These are phyloP conservation scores for Clarkia xantiana DNA, from an alignment of 345 rosid species.

Conservation along the genomic window DNA sequence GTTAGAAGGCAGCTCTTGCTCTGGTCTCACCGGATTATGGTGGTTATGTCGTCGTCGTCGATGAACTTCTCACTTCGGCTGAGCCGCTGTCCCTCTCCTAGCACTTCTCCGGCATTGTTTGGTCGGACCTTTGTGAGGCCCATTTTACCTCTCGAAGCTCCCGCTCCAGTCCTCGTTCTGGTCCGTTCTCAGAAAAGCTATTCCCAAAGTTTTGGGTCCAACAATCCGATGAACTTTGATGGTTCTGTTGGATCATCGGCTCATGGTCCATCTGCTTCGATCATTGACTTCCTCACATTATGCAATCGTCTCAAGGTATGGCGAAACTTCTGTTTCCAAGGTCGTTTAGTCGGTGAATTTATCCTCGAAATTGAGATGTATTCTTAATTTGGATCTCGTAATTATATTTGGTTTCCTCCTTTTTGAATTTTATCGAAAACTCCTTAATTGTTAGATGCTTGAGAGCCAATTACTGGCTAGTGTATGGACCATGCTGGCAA, in stretches of 20 bases:
- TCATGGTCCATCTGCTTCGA: constrained; percentile 26
- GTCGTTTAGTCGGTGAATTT: neutral
- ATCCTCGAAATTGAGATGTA: neutral
- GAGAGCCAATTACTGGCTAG: too few species aligned
- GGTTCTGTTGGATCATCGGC: constrained; percentile 11
- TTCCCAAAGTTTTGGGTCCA: constrained; percentile 20
- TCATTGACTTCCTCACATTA: constrained; percentile 75
- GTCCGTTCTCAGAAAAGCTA: constrained; percentile 29
- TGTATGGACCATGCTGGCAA: too few species aligned
- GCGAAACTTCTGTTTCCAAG: neutral
- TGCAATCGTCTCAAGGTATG: constrained; percentile 76
- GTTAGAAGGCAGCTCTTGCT: too few species aligned
- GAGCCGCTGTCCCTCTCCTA: constrained; percentile 14
- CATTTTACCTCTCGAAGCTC: constrained; percentile 15
- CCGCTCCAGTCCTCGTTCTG: constrained; percentile 21
- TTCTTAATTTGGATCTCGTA: neutral
- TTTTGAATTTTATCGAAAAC: too few species aligned
- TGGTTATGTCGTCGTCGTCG: constrained; percentile 26
- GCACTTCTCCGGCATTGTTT: constrained; percentile 18
- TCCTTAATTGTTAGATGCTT: too few species aligned
- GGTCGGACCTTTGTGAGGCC: constrained; percentile 12
- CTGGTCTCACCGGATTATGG: constrained; percentile 19
- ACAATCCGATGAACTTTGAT: constrained; percentile 12
- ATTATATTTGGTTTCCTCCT: neutral
- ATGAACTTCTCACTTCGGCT: constrained; percentile 21